Evolutionary conservation across 2,329 filamentous ascomycete genomes (phyloP), one percentile per base, ranked within the genome.

Genomic region (Fusarium verticillioides): DNA sequence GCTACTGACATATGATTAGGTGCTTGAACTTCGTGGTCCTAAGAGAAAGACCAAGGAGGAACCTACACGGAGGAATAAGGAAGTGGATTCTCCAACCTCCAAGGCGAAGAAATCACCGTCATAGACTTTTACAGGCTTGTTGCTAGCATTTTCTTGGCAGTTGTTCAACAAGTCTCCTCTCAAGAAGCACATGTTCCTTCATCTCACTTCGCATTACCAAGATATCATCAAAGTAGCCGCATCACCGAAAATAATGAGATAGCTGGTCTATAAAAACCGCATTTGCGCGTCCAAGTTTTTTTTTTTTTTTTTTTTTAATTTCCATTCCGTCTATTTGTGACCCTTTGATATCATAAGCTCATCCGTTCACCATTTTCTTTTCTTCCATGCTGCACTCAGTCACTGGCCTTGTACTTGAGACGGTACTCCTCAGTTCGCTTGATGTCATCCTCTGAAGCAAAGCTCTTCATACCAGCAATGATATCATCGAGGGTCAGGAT

Each of bases 401-500:
- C 89, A 59, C 83, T 88, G 26, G 90, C 88, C 81, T 88, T 90
- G 81, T 90, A 93, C 83, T 88, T 88, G 50, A 82, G 82, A 62
- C 93, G 90, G 82, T 97, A 97, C 80, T 91, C 92, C 83, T 94
- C 90, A 81, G 94, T 91, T 67, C 86, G 87, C 83, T 86, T 85
- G 73, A 93, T 86, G 73, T 94, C 89, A 39, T 89, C 86, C 53
- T 88, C 87, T 3, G 89, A 88, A 46, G 89, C 90, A 75, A 90
- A 85, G 47, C 86, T 86, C 79, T 88, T 89, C 81, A 93, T 85
- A 16, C 91, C 92, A 61, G 87, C 87, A 75, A 95, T 91, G 76
- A 98, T 91, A 82, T 98, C 94, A 78, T 95, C 90, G 74, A 98
- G 87, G 46, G 92, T 96, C 77, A 97, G 82, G 74, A 98, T 96